Conservation (phyloP, 352 stramenopile genomes). For the Phytophthora citricola region DNA sequence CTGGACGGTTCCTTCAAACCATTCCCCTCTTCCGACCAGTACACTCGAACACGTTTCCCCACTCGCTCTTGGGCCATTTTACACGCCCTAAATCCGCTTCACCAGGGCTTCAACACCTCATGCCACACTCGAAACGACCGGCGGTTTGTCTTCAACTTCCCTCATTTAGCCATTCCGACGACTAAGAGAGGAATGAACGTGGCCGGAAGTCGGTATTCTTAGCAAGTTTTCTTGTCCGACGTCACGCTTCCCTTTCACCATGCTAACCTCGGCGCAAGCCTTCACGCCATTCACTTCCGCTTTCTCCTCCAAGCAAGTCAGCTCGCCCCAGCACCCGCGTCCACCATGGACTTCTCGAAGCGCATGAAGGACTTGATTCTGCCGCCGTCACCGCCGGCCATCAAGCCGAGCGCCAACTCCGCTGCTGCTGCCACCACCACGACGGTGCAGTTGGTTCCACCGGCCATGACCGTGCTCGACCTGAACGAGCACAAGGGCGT, state of each 20-base stretch:
- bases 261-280: not conserved
- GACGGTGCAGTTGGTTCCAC: slow-evolving; percentile 40
- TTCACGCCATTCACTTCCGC: slow-evolving; percentile 32
- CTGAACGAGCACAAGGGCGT: slow-evolving; percentile 67
- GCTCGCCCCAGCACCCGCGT: not conserved
- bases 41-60: slow-evolving; percentile 73
- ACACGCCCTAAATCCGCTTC: slow-evolving; percentile 24
- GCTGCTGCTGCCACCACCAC: slow-evolving; percentile 21
- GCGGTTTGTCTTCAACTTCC: slow-evolving; percentile 3
- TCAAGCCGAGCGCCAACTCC: slow-evolving; percentile 60
- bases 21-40: slow-evolving; percentile 77
- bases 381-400: slow-evolving; percentile 52
- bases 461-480: slow-evolving; percentile 45
- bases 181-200: slow-evolving; percentile 9
- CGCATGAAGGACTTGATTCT: slow-evolving; percentile 78
- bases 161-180: slow-evolving; percentile 19
- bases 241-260: slow-evolving; percentile 7
- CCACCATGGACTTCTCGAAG: slow-evolving; percentile 76
- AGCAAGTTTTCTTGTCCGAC: slow-evolving; percentile 32
- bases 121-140: slow-evolving; percentile 34
- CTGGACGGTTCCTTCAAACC: slow-evolving; percentile 67
- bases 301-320: slow-evolving; percentile 37
- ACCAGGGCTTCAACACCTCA: slow-evolving; percentile 17
- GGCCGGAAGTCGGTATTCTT: slow-evolving; percentile 31
- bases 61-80: slow-evolving; percentile 37